phyloP scores from a whole-genome alignment of 2,329 filamentous ascomycete species.

The Colletotrichum echinochloae region DNA sequence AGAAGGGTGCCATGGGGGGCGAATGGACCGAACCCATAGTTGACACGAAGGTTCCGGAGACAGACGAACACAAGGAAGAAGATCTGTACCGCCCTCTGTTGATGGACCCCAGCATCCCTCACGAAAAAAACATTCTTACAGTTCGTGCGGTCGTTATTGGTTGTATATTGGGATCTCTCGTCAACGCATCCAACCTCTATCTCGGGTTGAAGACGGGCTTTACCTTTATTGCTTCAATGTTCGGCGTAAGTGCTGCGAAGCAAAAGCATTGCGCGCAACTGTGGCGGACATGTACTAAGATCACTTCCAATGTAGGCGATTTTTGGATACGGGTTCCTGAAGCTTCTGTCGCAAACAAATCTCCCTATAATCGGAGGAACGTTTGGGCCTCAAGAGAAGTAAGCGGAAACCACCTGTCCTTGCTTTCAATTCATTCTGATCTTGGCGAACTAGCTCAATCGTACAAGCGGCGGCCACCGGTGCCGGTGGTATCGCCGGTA shows the following conservation, averaged over 20 bases:
- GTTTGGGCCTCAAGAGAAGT: constrained; percentile 69
- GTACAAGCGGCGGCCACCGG: constrained; percentile 70
- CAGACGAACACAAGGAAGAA: constrained; percentile 48
- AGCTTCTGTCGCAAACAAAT: constrained; percentile 62
- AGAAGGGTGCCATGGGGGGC: constrained; percentile 38
- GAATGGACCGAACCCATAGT: constrained; percentile 41
- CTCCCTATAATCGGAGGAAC: constrained; percentile 64
- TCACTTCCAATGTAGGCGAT: constrained; percentile 54
- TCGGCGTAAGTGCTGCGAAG: constrained; percentile 46
- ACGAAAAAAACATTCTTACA: constrained; percentile 64
- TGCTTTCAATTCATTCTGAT: background rate
- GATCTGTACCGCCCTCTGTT: constrained; percentile 56
- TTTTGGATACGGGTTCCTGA: constrained; percentile 69
- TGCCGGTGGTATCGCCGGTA: constrained; percentile 66
- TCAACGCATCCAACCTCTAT: constrained; percentile 73
- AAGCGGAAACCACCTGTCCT: rapidly evolving
- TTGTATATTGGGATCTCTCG: constrained; percentile 66
- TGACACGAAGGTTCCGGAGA: constrained; percentile 45
- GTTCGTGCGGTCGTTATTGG: constrained; percentile 67
- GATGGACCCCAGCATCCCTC: constrained; percentile 51
- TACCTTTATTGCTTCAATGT: constrained; percentile 61
- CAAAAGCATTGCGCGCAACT: rapidly evolving
- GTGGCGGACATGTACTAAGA: background rate
- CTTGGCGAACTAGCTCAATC: constrained; percentile 50
- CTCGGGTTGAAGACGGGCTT: constrained; percentile 66